Percentiles rank a stretch among this genome's conserved stretches.
Evolutionary conservation across 305 asterid species (phyloP).

Genomic region (Solanum hybrid): DNA sequence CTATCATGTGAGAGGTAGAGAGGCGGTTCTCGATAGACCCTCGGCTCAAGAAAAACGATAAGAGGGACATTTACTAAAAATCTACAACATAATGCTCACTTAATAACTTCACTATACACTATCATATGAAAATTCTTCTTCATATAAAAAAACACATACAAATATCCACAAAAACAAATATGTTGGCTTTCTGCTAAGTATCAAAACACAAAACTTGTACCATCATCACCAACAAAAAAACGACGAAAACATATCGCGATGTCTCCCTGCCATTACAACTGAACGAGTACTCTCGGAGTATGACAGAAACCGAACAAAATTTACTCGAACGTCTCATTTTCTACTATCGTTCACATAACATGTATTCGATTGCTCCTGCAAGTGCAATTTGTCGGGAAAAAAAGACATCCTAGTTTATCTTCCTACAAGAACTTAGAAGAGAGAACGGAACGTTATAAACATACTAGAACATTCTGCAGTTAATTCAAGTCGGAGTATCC

Average conservation of each 20-base stretch:
- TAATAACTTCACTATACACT: neutral
- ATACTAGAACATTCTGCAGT: neutral
- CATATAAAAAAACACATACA: neutral
- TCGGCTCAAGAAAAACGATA: neutral
- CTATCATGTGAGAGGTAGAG: neutral
- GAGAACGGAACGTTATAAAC: neutral
- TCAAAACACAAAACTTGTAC: neutral
- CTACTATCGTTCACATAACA: neutral
- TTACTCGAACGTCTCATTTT: neutral
- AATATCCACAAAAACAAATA: neutral
- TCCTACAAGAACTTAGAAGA: neutral
- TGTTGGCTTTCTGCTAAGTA: neutral
- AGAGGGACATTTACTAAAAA: neutral
- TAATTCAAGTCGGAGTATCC: conserved; percentile 2
- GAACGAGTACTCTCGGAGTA: neutral
- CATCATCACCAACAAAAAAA: neutral
- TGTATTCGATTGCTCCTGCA: neutral
- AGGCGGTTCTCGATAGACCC: neutral
- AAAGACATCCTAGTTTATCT: neutral
- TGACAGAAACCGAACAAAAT: neutral
- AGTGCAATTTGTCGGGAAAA: neutral
- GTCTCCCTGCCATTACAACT: neutral
- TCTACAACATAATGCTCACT: neutral
- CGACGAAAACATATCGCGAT: neutral
- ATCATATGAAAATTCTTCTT: neutral